Conservation (phyloP, 2,329 filamentous ascomycete species). For the Bipolaris cookei region DNA sequence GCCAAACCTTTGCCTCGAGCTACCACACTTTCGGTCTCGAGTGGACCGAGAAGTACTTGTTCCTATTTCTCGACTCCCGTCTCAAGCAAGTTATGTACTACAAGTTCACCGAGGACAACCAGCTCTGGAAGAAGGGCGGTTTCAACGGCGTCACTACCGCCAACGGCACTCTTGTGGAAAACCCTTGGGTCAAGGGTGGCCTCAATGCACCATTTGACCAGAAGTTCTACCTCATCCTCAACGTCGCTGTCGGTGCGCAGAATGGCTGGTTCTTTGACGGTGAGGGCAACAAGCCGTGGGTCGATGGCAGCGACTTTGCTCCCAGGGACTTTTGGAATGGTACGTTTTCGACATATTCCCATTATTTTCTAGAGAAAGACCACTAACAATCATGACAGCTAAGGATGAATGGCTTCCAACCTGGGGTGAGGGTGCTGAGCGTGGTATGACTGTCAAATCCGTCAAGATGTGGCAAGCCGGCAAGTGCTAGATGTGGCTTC, state of each 20-base stretch:
- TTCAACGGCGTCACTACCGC: slow-evolving; percentile 65
- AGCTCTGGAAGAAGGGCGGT: slow-evolving; percentile 70
- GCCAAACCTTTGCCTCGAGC: slow-evolving; percentile 71
- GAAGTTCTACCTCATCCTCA: slow-evolving; percentile 75
- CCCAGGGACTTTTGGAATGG: slow-evolving; percentile 35
- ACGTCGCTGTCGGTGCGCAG: slow-evolving; percentile 75
- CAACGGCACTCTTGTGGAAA: slow-evolving; percentile 68
- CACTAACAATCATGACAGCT: slow-evolving; percentile 71
- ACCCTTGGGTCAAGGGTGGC: slow-evolving; percentile 69
- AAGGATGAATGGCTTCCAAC: slow-evolving; percentile 67
- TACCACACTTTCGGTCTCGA: slow-evolving; percentile 73
- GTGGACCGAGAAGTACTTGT: slow-evolving; percentile 85
- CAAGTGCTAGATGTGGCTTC: slow-evolving; percentile 20
- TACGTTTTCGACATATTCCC: slow-evolving; percentile 5
- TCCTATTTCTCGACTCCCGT: slow-evolving; percentile 80
- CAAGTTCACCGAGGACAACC: slow-evolving; percentile 61
- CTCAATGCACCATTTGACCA: slow-evolving; percentile 76
- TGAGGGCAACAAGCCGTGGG: slow-evolving; percentile 80
- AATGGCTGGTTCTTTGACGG: slow-evolving; percentile 76
- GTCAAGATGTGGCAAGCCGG: slow-evolving; percentile 62
- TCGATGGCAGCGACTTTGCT: slow-evolving; percentile 32
- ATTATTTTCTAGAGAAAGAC: not conserved
- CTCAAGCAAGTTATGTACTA: slow-evolving; percentile 80
- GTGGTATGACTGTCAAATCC: slow-evolving; percentile 67
- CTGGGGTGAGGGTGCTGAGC: slow-evolving; percentile 67